A percentile compares a stretch with the other conserved stretches of the same genome.
phyloP scores from a whole-genome alignment of 805 yeast genomes.

The Myxozyma geophila region DNA sequence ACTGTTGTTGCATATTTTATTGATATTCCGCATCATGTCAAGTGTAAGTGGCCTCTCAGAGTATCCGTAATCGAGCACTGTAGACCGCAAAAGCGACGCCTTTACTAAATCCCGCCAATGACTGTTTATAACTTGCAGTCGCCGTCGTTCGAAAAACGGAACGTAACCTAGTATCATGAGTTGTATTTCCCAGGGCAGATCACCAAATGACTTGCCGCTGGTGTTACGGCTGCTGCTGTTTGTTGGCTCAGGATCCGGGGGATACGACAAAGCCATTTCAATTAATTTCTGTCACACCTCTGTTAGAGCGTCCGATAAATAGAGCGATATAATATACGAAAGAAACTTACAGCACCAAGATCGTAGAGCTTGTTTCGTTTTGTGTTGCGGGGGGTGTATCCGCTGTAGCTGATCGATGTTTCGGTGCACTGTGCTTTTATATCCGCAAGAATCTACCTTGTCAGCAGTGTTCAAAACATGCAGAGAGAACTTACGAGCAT shows the following conservation, averaged over 20 bases:
- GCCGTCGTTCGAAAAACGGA: slow-evolving; percentile 6
- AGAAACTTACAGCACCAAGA: slow-evolving; percentile 7
- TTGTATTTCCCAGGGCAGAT: neutral
- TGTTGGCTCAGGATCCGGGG: slow-evolving; percentile 1
- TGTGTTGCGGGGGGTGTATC: neutral
- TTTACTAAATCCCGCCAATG: neutral
- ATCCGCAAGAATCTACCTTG: neutral
- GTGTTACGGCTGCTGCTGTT: neutral
- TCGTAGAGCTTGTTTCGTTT: slow-evolving; percentile 6
- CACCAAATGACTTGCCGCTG: neutral
- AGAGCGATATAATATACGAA: neutral
- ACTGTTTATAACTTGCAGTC: neutral
- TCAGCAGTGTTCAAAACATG: neutral
- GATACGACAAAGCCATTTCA: slow-evolving; percentile 14
- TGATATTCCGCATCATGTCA: neutral
- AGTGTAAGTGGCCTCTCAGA: slow-evolving; percentile 6
- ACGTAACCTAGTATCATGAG: neutral
- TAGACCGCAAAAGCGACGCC: neutral
- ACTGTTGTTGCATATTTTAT: neutral
- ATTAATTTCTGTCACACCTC: neutral
- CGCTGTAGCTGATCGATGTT: neutral
- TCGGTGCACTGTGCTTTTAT: neutral
- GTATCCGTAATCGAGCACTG: neutral
- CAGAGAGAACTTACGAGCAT: neutral
- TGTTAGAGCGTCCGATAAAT: neutral